Base-by-base conservation (phyloP, 805 yeast genomes). In the Myxozyma mucilagina region DNA sequence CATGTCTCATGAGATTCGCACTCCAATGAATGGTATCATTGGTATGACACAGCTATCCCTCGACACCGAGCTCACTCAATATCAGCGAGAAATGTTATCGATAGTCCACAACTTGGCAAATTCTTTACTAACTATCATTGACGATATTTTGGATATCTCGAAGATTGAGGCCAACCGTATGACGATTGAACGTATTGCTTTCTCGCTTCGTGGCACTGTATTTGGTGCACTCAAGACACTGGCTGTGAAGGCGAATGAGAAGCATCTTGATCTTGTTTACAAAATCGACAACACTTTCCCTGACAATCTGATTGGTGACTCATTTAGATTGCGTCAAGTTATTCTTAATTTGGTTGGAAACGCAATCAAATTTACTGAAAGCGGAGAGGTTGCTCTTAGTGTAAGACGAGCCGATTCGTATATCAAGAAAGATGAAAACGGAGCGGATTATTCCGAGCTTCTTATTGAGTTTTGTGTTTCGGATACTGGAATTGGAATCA, bases 111-210 rank as follows among this genome's bases (percentile, higher is more conserved):
- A 89, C 71, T 78, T 90, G 68, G 96, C 96, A 16, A 90, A 89
- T 72, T 88, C 96, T 0, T 78, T 90, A 67, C 80, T 90, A 69
- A 90, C 96, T 0, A 90, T 90, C 67, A 90, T 90, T 68, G 97
- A 90, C 72, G 97, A 90, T 73, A 90, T 90, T 69, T 80, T 90
- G 68, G 97, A 90, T 84, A 90, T 90, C 71, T 90, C 96, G 58
- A 90, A 90, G 82, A 90, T 90, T 75, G 97, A 90, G 74, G 96
- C 96, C 34, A 90, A 90, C 74, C 80, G 96, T 74, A 90, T 90
- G 96, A 90, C 96, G 0, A 90, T 90, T 57, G 97, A 90, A 71
- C 89, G 88, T 71, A 90, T 89, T 63, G 96, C 91, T 64, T 90
- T 90, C 71, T 87, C 93, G 13, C 78, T 90, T 49, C 80, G 97